Evolutionary conservation across 176 grass and related monocot species (phyloP).

Genomic region (Oryza rufipogon): DNA sequence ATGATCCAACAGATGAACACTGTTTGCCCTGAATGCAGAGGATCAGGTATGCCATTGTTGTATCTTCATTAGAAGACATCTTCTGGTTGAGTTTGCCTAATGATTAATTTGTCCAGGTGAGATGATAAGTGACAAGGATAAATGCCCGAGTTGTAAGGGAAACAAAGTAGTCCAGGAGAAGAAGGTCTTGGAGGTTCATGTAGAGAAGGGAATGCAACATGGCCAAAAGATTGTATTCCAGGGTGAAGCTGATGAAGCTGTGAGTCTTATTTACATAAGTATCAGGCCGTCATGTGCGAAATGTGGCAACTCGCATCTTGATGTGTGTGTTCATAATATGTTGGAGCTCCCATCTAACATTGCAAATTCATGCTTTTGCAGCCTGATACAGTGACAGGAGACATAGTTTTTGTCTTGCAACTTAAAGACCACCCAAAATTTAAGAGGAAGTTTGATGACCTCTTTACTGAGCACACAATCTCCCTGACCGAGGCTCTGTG

Average conservation of each 20-base stretch:
- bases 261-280: constrained; percentile 40
- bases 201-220: constrained; percentile 98
- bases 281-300: background rate
- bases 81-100: constrained; percentile 28
- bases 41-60: constrained; percentile 57
- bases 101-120: constrained; percentile 63
- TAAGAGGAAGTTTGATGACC: constrained; percentile 86
- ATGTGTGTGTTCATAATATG: background rate
- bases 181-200: constrained; percentile 91
- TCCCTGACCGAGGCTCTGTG: constrained; percentile 89
- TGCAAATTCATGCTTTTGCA: constrained; percentile 34
- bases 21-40: constrained; percentile 88
- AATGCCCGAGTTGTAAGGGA: constrained; percentile 73
- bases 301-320: background rate
- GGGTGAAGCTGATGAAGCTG: constrained; percentile 98
- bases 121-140: constrained; percentile 91
- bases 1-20: constrained; percentile 99
- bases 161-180: constrained; percentile 79
- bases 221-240: constrained; percentile 93
- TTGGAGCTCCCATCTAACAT: constrained; percentile 14
- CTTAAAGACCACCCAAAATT: constrained; percentile 91
- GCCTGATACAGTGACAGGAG: constrained; percentile 92
- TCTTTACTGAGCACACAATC: constrained; percentile 74
- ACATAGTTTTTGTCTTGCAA: constrained; percentile 94
- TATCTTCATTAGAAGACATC: constrained; percentile 26